Conservation (phyloP, 2,329 filamentous ascomycete species). For the Xylariales sp. region DNA sequence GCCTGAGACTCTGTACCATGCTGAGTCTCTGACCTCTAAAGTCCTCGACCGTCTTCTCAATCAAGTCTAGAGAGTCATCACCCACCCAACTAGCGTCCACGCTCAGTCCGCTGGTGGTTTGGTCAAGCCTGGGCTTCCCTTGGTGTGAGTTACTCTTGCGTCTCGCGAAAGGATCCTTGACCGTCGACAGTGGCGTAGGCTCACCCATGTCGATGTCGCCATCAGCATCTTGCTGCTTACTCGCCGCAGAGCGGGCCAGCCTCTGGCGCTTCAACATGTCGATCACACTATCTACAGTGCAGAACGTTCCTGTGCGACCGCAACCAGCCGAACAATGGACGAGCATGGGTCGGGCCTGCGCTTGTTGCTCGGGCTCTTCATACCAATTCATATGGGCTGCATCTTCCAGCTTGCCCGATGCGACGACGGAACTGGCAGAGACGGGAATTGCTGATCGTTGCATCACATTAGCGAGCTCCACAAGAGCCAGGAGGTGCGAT, state of each 20-base stretch:
- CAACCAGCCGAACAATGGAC: conserved; percentile 97
- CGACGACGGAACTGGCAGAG: conserved; percentile 35
- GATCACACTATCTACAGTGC: conserved; percentile 91
- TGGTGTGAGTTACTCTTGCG: not conserved
- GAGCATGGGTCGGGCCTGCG: conserved; percentile 63
- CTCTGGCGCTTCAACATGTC: conserved; percentile 93
- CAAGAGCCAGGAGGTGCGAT: conserved; percentile 76
- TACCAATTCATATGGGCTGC: conserved; percentile 39
- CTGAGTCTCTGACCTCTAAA: conserved; percentile 84
- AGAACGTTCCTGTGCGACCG: conserved; percentile 92
- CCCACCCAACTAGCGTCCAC: conserved; percentile 60
- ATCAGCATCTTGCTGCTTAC: conserved; percentile 29
- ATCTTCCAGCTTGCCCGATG: conserved; percentile 23
- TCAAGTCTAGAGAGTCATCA: conserved; percentile 68
- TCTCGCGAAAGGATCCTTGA: conserved; percentile 16
- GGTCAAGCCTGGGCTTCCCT: not conserved
- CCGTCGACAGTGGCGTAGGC: conserved; percentile 23
- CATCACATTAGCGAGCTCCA: conserved; percentile 82
- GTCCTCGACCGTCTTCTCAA: conserved; percentile 84
- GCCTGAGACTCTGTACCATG: conserved; percentile 92
- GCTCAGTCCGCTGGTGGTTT: not conserved
- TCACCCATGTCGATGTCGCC: conserved; percentile 44
- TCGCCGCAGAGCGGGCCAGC: conserved; percentile 26
- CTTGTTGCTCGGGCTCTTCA: conserved; percentile 55
- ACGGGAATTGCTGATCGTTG: conserved; percentile 52